phyloP scores from a whole-genome alignment of 108 stramenopile species.

The Nitzschia sp. region DNA sequence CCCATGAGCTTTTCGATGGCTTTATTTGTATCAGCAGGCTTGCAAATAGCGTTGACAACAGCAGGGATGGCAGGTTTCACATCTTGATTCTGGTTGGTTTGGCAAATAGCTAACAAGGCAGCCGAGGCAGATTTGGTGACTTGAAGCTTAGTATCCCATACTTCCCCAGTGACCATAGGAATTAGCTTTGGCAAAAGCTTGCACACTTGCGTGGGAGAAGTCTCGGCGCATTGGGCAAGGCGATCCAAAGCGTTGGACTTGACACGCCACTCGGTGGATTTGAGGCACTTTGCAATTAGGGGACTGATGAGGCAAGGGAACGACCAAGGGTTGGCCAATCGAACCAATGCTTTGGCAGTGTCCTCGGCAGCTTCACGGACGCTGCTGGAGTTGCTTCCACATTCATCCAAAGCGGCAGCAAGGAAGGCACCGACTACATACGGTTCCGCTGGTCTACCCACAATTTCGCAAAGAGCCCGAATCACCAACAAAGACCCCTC shows the following conservation, averaged over 20 bases:
- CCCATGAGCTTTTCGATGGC: conserved; percentile 91
- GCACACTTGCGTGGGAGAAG: conserved; percentile 59
- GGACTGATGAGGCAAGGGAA: conserved; percentile 68
- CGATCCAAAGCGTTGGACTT: conserved; percentile 74
- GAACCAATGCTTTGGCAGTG: conserved; percentile 58
- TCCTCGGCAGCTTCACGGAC: conserved; percentile 85
- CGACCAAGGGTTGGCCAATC: conserved; percentile 65
- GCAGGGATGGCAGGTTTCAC: conserved; percentile 83
- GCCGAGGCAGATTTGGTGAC: conserved; percentile 85
- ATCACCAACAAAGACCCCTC: conserved; percentile 76
- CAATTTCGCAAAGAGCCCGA: conserved; percentile 78
- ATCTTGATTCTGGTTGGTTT: conserved; percentile 84
- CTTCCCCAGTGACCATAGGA: conserved; percentile 77
- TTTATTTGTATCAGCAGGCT: conserved; percentile 86
- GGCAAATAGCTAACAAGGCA: conserved; percentile 73
- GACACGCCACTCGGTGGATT: conserved; percentile 82
- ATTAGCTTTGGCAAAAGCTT: conserved; percentile 82
- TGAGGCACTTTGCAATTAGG: conserved; percentile 68
- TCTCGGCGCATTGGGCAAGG: conserved; percentile 63
- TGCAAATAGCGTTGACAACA: conserved; percentile 88
- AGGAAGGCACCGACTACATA: conserved; percentile 77
- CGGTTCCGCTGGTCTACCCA: conserved; percentile 67
- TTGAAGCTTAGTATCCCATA: conserved; percentile 94
- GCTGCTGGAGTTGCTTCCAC: conserved; percentile 58
- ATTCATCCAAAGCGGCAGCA: conserved; percentile 81